Evolutionary conservation across 345 rosid genomes (phyloP).

Genomic region (Lagerstroemia speciosa): DNA sequence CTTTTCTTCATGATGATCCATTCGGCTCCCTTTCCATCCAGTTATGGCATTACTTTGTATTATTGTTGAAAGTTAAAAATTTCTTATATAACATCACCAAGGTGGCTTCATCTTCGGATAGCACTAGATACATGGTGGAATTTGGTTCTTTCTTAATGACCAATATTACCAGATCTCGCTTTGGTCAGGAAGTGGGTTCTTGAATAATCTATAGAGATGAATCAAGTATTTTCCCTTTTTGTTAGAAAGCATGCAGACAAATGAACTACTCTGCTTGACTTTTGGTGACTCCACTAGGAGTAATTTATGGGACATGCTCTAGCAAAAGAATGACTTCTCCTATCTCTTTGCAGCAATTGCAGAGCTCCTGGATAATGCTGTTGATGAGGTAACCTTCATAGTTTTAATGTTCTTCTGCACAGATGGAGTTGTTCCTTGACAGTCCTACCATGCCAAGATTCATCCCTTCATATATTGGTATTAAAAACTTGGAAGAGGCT

Average conservation of each 20-base stretch:
- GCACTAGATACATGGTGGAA: not conserved
- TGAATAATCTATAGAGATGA: not conserved
- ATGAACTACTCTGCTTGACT: not conserved
- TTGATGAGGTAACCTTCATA: slow-evolving; percentile 61
- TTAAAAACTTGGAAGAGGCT: not conserved
- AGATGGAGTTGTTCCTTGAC: not conserved
- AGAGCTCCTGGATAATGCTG: slow-evolving; percentile 91
- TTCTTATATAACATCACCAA: not conserved
- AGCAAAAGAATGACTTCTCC: not conserved
- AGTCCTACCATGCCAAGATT: not conserved
- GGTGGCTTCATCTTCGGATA: not conserved
- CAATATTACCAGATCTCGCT: not conserved
- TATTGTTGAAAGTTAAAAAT: not conserved
- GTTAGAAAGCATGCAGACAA: not conserved
- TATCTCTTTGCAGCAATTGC: slow-evolving; percentile 67
- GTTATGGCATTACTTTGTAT: not conserved
- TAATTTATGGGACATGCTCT: not conserved
- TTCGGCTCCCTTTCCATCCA: not conserved
- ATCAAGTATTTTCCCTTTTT: not conserved
- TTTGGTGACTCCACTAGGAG: not conserved
- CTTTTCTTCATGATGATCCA: not conserved
- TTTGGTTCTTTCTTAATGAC: not conserved
- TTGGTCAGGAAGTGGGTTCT: not conserved
- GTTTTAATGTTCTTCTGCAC: not conserved
- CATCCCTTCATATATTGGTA: not conserved